Evolutionary conservation across 371 early-diverging fungal genomes (phyloP).

Genomic region (Saksenaea oblongispora): DNA sequence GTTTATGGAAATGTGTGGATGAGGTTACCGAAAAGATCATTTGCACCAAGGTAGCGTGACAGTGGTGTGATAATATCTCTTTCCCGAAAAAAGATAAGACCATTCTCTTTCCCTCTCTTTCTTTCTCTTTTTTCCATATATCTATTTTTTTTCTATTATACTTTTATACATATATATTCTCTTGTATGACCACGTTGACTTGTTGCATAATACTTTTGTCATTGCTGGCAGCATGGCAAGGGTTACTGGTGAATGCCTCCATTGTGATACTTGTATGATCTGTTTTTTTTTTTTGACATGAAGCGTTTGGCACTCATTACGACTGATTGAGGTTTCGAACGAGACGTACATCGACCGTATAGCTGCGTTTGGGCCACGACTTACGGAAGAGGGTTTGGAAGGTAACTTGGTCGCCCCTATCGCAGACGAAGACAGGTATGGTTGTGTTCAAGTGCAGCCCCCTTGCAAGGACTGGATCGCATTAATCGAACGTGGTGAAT

Average conservation of each 20-base stretch:
- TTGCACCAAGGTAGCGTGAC: constrained; percentile 4
- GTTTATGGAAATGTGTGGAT: constrained; percentile 6
- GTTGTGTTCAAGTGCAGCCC: constrained; percentile 34
- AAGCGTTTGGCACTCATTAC: not conserved
- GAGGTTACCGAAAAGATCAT: not conserved
- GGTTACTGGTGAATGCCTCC: not conserved
- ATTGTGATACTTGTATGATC: constrained; percentile 7
- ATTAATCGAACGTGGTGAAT: constrained; percentile 84
- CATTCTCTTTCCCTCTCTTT: not conserved
- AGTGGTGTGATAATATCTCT: not conserved
- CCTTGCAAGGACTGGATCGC: constrained; percentile 71
- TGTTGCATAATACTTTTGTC: constrained; percentile 8
- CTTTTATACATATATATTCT: not conserved
- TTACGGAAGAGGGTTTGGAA: constrained; percentile 39
- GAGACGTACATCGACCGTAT: constrained; percentile 65
- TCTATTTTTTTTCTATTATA: not conserved
- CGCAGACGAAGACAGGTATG: constrained; percentile 23
- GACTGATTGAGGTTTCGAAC: constrained; percentile 49
- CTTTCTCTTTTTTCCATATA: constrained; percentile 2
- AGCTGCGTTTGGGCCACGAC: constrained; percentile 71
- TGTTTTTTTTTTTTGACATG: not conserved
- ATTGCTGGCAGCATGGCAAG: not conserved
- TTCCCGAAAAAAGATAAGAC: not conserved
- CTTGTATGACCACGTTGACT: not conserved
- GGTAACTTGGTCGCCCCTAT: constrained; percentile 45